Base-by-base conservation (phyloP, 2,329 filamentous ascomycete species). In the Xylariaceae sp. region DNA sequence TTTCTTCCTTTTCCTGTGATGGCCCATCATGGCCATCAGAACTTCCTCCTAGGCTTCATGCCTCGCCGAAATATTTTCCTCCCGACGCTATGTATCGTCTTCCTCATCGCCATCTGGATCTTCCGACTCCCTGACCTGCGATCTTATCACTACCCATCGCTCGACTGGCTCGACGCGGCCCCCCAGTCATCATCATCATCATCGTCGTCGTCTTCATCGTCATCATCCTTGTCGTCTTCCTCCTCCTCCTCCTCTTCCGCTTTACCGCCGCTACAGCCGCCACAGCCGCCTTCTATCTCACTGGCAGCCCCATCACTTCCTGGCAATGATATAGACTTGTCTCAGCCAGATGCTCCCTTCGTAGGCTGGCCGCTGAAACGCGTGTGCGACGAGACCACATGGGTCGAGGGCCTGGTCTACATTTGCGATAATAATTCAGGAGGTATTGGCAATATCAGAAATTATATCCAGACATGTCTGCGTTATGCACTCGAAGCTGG, bases 341-440 rank as follows among this genome's bases (percentile, higher is more conserved):
- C 73, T 6, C 59, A 65, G 11, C 67, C 71, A 11, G 71, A 75
- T 27, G 70, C 73, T 2, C 73, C 74, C 10, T 79, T 79, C 61
- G 64, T 78, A 62, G 65, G 72, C 30, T 77, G 77, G 76, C 77
- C 77, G 6, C 60, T 79, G 41, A 67, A 69, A 30, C 65, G 77
- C 6, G 68, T 75, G 5, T 79, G 77, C 66, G 67, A 71, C 18
- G 76, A 79, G 57, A 69, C 74, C 1, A 62, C 52, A 1, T 77
- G 72, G 71, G 69, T 70, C 0, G 69, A 74, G 0, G 76, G 76
- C 1, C 59, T 80, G 21, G 68, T 78, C 9, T 80, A 75, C 50
- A 65, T 76, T 16, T 81, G 78, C 67, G 77, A 78, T 63, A 78
- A 79, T 64, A 80, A 80, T 61, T 76, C 76, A 3, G 78, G 78